These are phyloP conservation scores for Coemansia sp. DNA, from an alignment of 192 early-diverging fungal species.

Conservation along the genomic window DNA sequence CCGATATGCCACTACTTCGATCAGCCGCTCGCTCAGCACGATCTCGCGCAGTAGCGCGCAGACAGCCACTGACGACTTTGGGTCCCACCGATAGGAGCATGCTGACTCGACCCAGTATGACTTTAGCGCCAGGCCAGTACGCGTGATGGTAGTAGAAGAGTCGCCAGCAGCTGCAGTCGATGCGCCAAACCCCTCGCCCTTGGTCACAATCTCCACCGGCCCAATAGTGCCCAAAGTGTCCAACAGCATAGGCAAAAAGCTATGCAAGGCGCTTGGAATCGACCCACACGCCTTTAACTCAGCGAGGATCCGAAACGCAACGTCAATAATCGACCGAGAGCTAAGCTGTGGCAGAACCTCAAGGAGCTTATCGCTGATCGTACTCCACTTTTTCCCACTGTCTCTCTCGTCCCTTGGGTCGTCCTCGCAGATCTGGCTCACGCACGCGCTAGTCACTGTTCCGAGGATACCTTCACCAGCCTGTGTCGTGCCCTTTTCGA, in stretches of 20 bases:
- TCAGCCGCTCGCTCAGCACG: conserved; percentile 14
- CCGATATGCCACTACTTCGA: conserved; percentile 20
- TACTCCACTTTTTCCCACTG: conserved; percentile 14
- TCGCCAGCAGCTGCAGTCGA: background rate
- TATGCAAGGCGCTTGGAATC: conserved; percentile 10
- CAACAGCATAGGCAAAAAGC: conserved; percentile 36
- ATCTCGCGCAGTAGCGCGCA: conserved; percentile 39
- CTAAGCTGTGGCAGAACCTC: conserved; percentile 31
- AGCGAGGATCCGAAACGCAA: conserved; percentile 38
- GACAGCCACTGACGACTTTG: conserved; percentile 25
- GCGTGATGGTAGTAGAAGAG: conserved; percentile 12
- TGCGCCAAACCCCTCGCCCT: conserved; percentile 1
- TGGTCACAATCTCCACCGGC: conserved; percentile 27
- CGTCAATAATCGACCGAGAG: conserved; percentile 31
- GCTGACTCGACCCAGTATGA: conserved; percentile 48
- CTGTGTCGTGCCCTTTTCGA: conserved; percentile 15
- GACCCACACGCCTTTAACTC: conserved; percentile 42
- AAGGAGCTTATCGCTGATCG: conserved; percentile 28
- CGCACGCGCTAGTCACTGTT: conserved; percentile 23
- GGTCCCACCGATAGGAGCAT: conserved; percentile 44
- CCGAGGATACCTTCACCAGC: conserved; percentile 12
- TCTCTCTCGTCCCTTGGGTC: conserved; percentile 9
- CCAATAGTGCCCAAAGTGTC: conserved; percentile 44
- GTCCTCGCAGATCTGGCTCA: conserved; percentile 45
- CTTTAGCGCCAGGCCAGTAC: conserved; percentile 31